These are phyloP conservation scores for Cyclotella atomus DNA, from an alignment of 108 stramenopile genomes.

Conservation along the genomic window DNA sequence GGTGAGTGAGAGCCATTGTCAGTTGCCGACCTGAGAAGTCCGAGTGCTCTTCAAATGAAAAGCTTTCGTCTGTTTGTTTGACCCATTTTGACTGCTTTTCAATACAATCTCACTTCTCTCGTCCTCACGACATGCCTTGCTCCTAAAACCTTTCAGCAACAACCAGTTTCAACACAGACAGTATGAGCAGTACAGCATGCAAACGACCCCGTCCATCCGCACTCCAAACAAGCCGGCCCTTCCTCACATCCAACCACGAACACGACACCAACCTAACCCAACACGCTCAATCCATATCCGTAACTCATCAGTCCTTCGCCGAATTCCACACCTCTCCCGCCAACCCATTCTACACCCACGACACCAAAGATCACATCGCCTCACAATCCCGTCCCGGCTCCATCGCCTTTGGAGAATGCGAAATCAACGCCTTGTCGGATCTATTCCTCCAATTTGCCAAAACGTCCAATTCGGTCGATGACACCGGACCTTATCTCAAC, in stretches of 20 bases:
- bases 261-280: too few relatives aligned
- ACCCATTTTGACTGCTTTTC: too few relatives aligned
- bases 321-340: constrained; percentile 23
- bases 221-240: background rate
- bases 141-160: too few relatives aligned
- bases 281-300: too few relatives aligned
- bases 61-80: too few relatives aligned
- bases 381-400: constrained; percentile 43
- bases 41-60: too few relatives aligned
- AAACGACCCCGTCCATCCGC: background rate
- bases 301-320: background rate
- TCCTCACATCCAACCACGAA: background rate
- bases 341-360: constrained; percentile 5
- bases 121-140: too few relatives aligned
- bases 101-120: background rate
- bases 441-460: constrained; percentile 68
- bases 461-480: constrained; percentile 15
- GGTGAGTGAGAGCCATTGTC: too few relatives aligned
- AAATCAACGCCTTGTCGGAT: constrained; percentile 69
- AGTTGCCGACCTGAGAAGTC: too few relatives aligned
- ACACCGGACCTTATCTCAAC: constrained; percentile 45
- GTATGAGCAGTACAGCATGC: background rate
- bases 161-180: too few relatives aligned
- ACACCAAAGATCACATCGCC: background rate
- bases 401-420: constrained; percentile 67